Evolutionary conservation across 2,329 filamentous ascomycete species (phyloP).

Genomic region (Rugonectria rugulosa): DNA sequence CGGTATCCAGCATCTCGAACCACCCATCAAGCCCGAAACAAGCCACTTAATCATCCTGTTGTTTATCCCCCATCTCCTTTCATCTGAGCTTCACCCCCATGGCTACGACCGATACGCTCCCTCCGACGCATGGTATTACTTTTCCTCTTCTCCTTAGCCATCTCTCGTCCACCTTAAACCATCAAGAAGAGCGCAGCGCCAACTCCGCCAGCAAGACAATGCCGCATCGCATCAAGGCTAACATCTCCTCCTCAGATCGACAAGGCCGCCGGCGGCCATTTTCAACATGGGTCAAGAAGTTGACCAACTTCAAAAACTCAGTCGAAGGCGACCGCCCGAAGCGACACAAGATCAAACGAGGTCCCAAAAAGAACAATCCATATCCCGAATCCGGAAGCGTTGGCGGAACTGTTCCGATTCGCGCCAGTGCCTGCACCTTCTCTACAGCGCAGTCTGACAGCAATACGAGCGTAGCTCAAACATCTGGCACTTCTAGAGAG

Average conservation of each 20-base stretch:
- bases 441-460: conserved; percentile 64
- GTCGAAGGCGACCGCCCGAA: conserved; percentile 63
- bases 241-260: conserved; percentile 63
- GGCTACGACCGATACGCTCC: conserved; percentile 38
- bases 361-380: conserved; percentile 81
- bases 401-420: conserved; percentile 40
- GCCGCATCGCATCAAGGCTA: conserved; percentile 35
- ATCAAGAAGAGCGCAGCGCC: conserved; percentile 16
- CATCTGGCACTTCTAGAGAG: conserved; percentile 67
- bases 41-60: conserved; percentile 19
- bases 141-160: background rate
- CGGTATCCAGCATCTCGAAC: conserved; percentile 23
- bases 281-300: conserved; percentile 91
- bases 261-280: conserved; percentile 80
- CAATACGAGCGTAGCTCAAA: conserved; percentile 64
- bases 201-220: conserved; percentile 7
- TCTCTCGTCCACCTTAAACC: background rate
- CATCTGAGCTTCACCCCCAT: conserved; percentile 18
- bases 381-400: conserved; percentile 82
- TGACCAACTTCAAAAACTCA: conserved; percentile 83
- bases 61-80: conserved; percentile 1
- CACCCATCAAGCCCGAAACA: background rate
- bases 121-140: conserved; percentile 37
- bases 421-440: conserved; percentile 61
- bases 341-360: conserved; percentile 60